phyloP scores from a whole-genome alignment of 257 asterid species.

The Cruciata laevipes region DNA sequence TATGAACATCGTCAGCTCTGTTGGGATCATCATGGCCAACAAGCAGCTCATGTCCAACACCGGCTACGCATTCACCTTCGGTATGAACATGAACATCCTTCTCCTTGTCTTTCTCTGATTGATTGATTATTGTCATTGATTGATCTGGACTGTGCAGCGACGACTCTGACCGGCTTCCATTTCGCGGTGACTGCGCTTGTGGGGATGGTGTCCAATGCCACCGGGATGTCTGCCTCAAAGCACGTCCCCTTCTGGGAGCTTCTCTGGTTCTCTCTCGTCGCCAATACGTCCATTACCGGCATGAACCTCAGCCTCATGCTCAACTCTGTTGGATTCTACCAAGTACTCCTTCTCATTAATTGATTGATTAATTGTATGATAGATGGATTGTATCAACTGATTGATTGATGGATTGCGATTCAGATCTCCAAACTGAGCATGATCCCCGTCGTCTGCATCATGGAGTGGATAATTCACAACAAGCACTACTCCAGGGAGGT shows the following conservation, averaged over 20 bases:
- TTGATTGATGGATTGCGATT: slow-evolving; percentile 13
- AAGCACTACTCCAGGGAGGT: slow-evolving; percentile 78
- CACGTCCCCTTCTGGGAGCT: slow-evolving; percentile 96
- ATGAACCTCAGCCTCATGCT: slow-evolving; percentile 98
- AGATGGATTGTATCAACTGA: too few species aligned
- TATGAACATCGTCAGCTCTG: slow-evolving; percentile 90
- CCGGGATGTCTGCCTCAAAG: slow-evolving; percentile 81
- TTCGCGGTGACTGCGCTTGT: slow-evolving; percentile 93
- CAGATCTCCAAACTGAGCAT: slow-evolving; percentile 96
- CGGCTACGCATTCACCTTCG: slow-evolving; percentile 79
- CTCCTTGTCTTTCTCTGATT: neutral
- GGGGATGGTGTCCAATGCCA: slow-evolving; percentile 87
- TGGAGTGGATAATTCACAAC: slow-evolving; percentile 93
- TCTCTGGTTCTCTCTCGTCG: slow-evolving; percentile 91
- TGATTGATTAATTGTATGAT: too few species aligned
- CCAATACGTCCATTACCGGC: slow-evolving; percentile 90
- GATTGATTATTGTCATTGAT: too few species aligned
- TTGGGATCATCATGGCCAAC: slow-evolving; percentile 92
- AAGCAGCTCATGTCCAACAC: slow-evolving; percentile 83
- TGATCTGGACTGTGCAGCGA: too few species aligned
- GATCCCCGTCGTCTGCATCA: slow-evolving; percentile 92
- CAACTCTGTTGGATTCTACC: slow-evolving; percentile 98
- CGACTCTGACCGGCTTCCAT: slow-evolving; percentile 92
- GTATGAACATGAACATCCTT: too few species aligned
- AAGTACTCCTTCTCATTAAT: slow-evolving; percentile 35